Conservation (phyloP, 1,284 basidiomycete genomes). For the Phellinidium pouzarii region DNA sequence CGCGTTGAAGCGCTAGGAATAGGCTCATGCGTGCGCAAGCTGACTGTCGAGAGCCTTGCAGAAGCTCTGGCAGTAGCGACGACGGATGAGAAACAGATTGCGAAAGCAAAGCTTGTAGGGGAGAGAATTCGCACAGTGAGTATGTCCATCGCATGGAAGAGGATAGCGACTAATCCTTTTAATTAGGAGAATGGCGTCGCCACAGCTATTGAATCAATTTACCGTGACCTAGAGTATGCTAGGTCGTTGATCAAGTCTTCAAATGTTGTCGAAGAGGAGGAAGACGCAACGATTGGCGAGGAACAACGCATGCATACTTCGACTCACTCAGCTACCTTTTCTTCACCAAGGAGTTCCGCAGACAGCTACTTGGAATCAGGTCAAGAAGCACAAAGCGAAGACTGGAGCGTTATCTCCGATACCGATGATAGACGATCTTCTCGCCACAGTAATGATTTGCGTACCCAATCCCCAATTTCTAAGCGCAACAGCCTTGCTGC, state of each 20-base stretch:
- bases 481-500: constrained; percentile 54
- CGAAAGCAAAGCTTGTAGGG: constrained; percentile 75
- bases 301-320: constrained; percentile 24
- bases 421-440: constrained; percentile 53
- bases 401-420: constrained; percentile 80
- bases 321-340: constrained; percentile 29
- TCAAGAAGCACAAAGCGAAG: constrained; percentile 54
- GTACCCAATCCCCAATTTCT: constrained; percentile 28
- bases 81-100: constrained; percentile 81
- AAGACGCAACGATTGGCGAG: constrained; percentile 34
- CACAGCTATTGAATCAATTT: constrained; percentile 86
- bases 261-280: constrained; percentile 29
- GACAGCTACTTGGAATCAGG: constrained; percentile 53
- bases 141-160: constrained; percentile 17
- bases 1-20: constrained; percentile 90
- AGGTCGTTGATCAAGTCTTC: constrained; percentile 65
- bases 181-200: constrained; percentile 81
- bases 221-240: constrained; percentile 87
- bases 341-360: constrained; percentile 37
- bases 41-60: constrained; percentile 72
- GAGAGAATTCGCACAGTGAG: constrained; percentile 76
- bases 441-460: constrained; percentile 38
- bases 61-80: constrained; percentile 80
- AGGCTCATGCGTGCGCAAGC: constrained; percentile 78
- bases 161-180: constrained; percentile 2